Base-by-base conservation (phyloP, 495 filamentous ascomycete species). In the Chaetomium fimeti region DNA sequence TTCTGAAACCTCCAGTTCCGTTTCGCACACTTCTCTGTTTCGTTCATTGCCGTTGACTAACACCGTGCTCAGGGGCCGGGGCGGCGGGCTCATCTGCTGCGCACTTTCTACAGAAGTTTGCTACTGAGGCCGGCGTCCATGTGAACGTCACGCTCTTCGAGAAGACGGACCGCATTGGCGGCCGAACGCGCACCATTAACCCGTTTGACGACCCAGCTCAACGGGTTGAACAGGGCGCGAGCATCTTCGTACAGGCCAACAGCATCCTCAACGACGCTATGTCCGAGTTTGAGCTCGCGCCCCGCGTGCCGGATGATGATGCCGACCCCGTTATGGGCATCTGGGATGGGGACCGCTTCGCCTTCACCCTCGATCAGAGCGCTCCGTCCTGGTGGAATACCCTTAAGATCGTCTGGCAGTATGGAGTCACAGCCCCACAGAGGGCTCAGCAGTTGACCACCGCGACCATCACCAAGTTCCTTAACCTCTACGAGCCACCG, bases 141-240 rank as follows among this genome's bases (percentile, higher is more conserved):
- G 69, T 91, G 52, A 87, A 94, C 66, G 88, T 98, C 71, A 97
- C 92, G 16, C 81, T 99, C 54, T 98, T 90, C 72, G 95, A 98
- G 71, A 89, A 89, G 51, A 85, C 84, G 20, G 77, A 81, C 28
- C 91, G 89, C 71, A 81, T 97, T 32, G 95, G 94, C 3, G 94
- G 94, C 28, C 89, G 94, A 15, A 90, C 90, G 27, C 94, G 92
- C 8, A 98, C 94, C 22, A 88, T 97, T 40, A 82, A 95, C 72
- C 89, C 86, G 0, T 91, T 89, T 66, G 85, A 85, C 66, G 81
- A 94, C 68, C 81, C 88, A 5, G 69, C 79, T 0, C 75, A 85
- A 52, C 91, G 90, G 7, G 84, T 97, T 53, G 94, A 99, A 68
- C 83, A 97, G 1, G 94, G 94, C 11, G 95, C 90, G 42, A 92